phyloP scores from a whole-genome alignment of 495 filamentous ascomycete species.

The Hyaloscypha hepaticicola region DNA sequence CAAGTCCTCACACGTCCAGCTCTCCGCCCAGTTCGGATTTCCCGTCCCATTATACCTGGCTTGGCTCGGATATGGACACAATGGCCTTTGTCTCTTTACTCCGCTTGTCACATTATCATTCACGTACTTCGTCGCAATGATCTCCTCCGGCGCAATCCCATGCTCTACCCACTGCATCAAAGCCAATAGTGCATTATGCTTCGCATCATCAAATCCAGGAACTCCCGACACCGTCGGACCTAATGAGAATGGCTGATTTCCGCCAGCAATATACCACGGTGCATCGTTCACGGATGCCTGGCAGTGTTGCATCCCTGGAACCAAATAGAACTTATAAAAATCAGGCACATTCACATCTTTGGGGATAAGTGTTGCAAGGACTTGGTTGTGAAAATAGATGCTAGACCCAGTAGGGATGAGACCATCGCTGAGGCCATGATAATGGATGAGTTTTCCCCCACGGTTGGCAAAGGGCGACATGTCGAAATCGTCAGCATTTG shows the following conservation, averaged over 20 bases:
- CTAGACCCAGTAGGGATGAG: conserved; percentile 45
- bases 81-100: conserved; percentile 41
- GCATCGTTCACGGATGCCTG: conserved; percentile 37
- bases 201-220: conserved; percentile 42
- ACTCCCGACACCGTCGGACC: conserved; percentile 31
- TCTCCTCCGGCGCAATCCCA: conserved; percentile 37
- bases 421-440: conserved; percentile 53
- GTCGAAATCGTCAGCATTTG: conserved; percentile 48
- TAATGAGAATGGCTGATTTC: conserved; percentile 36
- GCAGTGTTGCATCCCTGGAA: conserved; percentile 47
- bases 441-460: conserved; percentile 55
- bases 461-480: conserved; percentile 45
- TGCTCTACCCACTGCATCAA: conserved; percentile 55
- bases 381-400: conserved; percentile 46
- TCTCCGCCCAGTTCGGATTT: conserved; percentile 19
- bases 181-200: conserved; percentile 48
- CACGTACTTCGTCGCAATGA: conserved; percentile 46
- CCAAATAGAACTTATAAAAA: conserved; percentile 43
- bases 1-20: conserved; percentile 14
- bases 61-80: conserved; percentile 45
- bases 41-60: conserved; percentile 18
- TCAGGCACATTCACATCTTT: conserved; percentile 32
- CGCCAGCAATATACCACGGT: conserved; percentile 46
- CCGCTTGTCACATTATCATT: conserved; percentile 37
- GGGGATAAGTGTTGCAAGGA: conserved; percentile 36